These are phyloP conservation scores for Oenanthe javanica DNA, from an alignment of 140 eudicot genomes.

Conservation along the genomic window DNA sequence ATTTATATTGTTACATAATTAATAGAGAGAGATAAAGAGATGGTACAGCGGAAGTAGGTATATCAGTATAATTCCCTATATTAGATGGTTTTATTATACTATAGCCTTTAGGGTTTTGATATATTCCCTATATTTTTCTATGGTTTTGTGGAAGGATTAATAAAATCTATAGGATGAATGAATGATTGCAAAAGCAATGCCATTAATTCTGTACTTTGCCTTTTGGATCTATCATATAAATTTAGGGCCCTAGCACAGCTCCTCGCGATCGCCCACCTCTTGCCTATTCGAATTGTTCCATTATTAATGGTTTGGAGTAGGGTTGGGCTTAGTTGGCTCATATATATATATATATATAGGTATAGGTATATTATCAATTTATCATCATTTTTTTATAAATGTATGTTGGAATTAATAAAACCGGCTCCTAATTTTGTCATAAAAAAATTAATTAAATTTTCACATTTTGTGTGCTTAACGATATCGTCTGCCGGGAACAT, in stretches of 20 bases:
- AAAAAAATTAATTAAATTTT: too few species aligned
- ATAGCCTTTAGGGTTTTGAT: slow-evolving; percentile 13
- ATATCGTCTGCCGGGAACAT: too few species aligned
- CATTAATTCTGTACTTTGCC: slow-evolving; percentile 44
- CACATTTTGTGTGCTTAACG: too few species aligned
- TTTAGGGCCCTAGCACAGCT: slow-evolving; percentile 1
- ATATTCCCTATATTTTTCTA: neutral
- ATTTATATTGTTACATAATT: slow-evolving; percentile 5
- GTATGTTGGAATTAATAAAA: too few species aligned
- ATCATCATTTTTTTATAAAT: too few species aligned
- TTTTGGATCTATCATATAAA: slow-evolving; percentile 37
- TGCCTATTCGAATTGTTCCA: neutral
- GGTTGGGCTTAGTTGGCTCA: neutral
- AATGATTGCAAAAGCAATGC: slow-evolving; percentile 30
- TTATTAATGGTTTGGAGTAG: neutral
- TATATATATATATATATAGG: too few species aligned
- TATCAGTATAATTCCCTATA: neutral
- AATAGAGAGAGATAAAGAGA: slow-evolving; percentile 16
- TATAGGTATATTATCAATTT: too few species aligned
- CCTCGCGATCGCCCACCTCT: neutral
- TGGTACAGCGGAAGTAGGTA: neutral
- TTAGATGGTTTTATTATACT: slow-evolving; percentile 16
- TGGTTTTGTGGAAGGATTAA: slow-evolving; percentile 4
- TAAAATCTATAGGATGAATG: slow-evolving; percentile 43
- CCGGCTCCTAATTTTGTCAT: too few species aligned